Evolutionary conservation across 371 early-diverging fungal genomes (phyloP).

Genomic region (Apophysomyces elegans): DNA sequence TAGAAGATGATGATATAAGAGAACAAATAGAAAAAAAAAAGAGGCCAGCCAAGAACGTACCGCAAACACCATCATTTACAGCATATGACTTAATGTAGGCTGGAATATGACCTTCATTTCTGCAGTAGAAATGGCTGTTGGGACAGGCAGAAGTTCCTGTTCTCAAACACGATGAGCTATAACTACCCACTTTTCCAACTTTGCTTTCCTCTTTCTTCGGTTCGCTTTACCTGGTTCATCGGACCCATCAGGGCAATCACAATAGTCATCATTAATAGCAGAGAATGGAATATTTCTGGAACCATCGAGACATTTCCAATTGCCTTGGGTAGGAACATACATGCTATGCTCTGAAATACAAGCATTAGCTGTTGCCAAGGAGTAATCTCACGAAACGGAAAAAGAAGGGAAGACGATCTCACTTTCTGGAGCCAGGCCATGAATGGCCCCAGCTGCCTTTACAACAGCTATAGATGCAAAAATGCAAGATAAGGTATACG

Average conservation of each 20-base stretch:
- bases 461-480: slow-evolving; percentile 36
- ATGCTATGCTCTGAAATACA: slow-evolving; percentile 33
- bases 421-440: slow-evolving; percentile 44
- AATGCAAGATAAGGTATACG: slow-evolving; percentile 33
- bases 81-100: slow-evolving; percentile 69
- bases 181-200: background rate
- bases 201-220: background rate
- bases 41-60: slow-evolving; percentile 33
- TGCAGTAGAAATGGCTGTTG: slow-evolving; percentile 80
- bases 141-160: slow-evolving; percentile 91
- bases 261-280: slow-evolving; percentile 93
- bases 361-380: slow-evolving; percentile 8
- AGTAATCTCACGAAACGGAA: background rate
- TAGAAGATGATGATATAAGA: background rate
- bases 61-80: slow-evolving; percentile 95
- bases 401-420: slow-evolving; percentile 13
- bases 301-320: slow-evolving; percentile 81
- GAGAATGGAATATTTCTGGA: slow-evolving; percentile 66
- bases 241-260: slow-evolving; percentile 94
- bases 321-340: slow-evolving; percentile 41
- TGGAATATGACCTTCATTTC: slow-evolving; percentile 78
- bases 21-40: background rate
- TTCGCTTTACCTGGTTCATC: slow-evolving; percentile 86
- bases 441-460: slow-evolving; percentile 19
- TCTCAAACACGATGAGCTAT: background rate